Conservation (phyloP, 169 alveolate genomes). For the Eimeria nieschulzi region DNA sequence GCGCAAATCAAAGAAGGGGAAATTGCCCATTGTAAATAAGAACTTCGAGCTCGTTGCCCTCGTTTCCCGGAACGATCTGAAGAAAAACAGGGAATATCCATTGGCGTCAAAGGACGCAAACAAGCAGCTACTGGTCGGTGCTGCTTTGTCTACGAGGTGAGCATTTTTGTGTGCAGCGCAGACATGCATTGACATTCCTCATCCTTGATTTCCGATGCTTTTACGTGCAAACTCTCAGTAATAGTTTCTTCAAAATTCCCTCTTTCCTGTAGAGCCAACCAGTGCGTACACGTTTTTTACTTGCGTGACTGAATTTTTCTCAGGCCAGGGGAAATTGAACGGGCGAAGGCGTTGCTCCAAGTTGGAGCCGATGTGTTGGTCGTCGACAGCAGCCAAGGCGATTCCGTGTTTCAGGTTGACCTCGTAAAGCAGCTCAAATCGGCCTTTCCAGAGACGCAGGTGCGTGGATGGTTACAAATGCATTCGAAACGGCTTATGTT, state of each 20-base stretch:
- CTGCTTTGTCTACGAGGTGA: conserved; percentile 83
- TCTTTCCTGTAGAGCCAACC: neutral
- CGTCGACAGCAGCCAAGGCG: conserved; percentile 95
- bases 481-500: too few relatives aligned
- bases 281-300: conserved; percentile 18
- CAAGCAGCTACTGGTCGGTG: conserved; percentile 91
- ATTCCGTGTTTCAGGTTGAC: conserved; percentile 90
- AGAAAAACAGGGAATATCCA: conserved; percentile 89
- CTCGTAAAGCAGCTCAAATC: conserved; percentile 88
- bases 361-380: conserved; percentile 88
- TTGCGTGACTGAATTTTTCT: neutral
- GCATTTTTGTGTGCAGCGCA: neutral
- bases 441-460: conserved; percentile 84
- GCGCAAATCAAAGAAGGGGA: conserved; percentile 86
- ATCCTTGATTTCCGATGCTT: too few relatives aligned
- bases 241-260: too few relatives aligned
- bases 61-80: conserved; percentile 89
- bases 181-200: too few relatives aligned
- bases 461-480: neutral
- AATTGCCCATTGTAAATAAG: conserved; percentile 91
- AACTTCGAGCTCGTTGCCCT: conserved; percentile 88
- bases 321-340: conserved; percentile 75
- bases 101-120: conserved; percentile 89
- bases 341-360: conserved; percentile 79
- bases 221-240: too few relatives aligned